These are phyloP conservation scores for Plasmodium chabaudi DNA, from an alignment of 169 alveolate species.

Conservation along the genomic window DNA sequence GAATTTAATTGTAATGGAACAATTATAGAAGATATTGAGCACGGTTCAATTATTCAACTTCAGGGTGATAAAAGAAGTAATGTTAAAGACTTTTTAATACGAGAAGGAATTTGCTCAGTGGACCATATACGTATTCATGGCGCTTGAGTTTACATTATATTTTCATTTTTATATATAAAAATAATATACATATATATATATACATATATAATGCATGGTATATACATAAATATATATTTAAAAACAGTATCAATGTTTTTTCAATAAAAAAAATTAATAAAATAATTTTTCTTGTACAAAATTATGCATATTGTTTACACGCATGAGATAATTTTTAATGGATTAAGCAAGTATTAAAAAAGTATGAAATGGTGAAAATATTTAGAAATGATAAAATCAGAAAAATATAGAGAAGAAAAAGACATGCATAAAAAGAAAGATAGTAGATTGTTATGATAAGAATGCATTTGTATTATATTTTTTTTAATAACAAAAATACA, in stretches of 20 bases:
- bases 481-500: no score
- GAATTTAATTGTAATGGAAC: constrained; percentile 95
- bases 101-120: constrained; percentile 90
- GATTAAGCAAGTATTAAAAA: not conserved
- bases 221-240: not conserved
- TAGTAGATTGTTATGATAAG: not conserved
- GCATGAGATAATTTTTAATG: not conserved
- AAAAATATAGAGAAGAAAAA: not conserved
- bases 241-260: not conserved
- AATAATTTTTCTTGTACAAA: not conserved
- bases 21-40: constrained; percentile 92
- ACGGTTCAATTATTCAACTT: constrained; percentile 93
- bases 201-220: constrained; percentile 11
- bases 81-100: constrained; percentile 91
- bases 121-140: constrained; percentile 94
- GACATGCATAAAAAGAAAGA: not conserved
- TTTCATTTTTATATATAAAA: not conserved
- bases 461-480: no score
- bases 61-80: constrained; percentile 91
- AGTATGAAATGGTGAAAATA: not conserved
- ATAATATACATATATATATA: constrained; percentile 3
- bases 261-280: no score
- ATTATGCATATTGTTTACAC: not conserved
- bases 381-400: not conserved
- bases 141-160: constrained; percentile 78